Percentiles rank a stretch among this genome's conserved stretches.
Conservation (phyloP, 139 green algal species). For the Micractinium conductrix region DNA sequence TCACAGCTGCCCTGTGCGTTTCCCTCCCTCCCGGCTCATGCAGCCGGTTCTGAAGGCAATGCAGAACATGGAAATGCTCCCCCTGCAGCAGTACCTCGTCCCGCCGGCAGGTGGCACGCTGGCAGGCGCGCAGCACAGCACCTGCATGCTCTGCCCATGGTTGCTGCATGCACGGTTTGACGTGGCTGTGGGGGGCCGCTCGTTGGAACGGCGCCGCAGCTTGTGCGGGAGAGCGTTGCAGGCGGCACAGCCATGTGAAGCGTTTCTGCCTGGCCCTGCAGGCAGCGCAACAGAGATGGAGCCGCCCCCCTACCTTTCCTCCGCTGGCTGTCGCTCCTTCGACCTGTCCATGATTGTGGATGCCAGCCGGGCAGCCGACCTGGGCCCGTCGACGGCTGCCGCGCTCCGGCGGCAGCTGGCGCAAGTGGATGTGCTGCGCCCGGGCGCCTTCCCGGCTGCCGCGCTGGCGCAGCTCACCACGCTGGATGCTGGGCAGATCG, state of each 20-base stretch:
- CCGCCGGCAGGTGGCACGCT: neutral
- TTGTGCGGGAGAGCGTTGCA: too few species aligned
- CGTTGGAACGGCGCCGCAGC: too few species aligned
- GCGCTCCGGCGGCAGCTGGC: neutral
- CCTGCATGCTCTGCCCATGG: too few species aligned
- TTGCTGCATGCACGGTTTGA: too few species aligned
- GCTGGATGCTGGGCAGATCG: constrained; percentile 2
- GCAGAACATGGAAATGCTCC: constrained; percentile 49
- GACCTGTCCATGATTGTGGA: neutral
- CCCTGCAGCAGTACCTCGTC: constrained; percentile 41
- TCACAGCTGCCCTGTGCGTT: too few species aligned
- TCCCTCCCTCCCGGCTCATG: too few species aligned
- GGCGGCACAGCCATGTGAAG: too few species aligned
- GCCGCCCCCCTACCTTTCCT: neutral
- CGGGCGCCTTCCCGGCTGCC: neutral
- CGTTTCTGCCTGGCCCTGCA: neutral
- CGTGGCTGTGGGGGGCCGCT: too few species aligned
- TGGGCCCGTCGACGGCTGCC: neutral
- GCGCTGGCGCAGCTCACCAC: neutral
- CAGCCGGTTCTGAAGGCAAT: constrained; percentile 77
- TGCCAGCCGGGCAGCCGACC: neutral
- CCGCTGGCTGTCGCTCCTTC: neutral
- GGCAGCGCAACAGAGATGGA: neutral
- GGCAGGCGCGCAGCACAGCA: too few species aligned
- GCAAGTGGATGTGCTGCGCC: neutral